Percentiles rank a stretch among this genome's conserved stretches.
Evolutionary conservation across 345 rosid genomes (phyloP).

Genomic region (Eucalyptus urophylla): DNA sequence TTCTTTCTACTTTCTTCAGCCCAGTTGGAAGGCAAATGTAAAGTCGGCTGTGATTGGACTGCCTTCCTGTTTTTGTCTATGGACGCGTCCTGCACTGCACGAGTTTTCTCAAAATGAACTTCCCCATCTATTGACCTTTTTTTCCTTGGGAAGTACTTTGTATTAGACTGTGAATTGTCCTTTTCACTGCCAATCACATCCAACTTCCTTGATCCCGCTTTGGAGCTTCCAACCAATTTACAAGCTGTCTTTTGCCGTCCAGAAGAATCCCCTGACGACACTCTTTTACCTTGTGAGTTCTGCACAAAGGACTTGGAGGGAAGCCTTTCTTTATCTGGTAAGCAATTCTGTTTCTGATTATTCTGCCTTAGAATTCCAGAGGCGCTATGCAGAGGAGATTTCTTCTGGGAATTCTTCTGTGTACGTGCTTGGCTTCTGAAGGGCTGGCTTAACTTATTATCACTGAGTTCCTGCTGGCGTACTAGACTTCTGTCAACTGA

Average conservation of each 20-base stretch:
- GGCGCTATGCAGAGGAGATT: constrained; percentile 17
- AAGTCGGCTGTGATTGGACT: constrained; percentile 7
- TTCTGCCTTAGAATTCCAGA: constrained; percentile 74
- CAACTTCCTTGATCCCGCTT: constrained; percentile 47
- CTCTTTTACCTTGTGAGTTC: constrained; percentile 25
- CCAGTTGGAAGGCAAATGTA: constrained; percentile 23
- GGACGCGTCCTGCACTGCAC: constrained; percentile 6
- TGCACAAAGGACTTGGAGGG: constrained; percentile 24
- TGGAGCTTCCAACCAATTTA: constrained; percentile 23
- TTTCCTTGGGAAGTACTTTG: constrained; percentile 40
- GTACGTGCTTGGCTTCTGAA: constrained; percentile 43
- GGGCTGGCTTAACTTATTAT: constrained; percentile 34
- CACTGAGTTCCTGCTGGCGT: constrained; percentile 36
- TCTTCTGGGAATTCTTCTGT: constrained; percentile 43
- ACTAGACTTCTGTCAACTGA: constrained; percentile 16
- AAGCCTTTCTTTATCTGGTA: constrained; percentile 26
- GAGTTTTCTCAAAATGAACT: constrained; percentile 23
- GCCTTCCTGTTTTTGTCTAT: constrained; percentile 19
- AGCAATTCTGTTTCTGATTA: constrained; percentile 76
- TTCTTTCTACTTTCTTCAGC: constrained; percentile 48
- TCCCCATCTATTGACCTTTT: constrained; percentile 50
- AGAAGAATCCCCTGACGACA: constrained; percentile 14
- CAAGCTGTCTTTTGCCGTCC: constrained; percentile 18
- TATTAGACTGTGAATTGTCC: constrained; percentile 15
- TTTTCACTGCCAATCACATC: constrained; percentile 20